Conservation (phyloP, 352 stramenopile genomes). For the Pythium dissimile region DNA sequence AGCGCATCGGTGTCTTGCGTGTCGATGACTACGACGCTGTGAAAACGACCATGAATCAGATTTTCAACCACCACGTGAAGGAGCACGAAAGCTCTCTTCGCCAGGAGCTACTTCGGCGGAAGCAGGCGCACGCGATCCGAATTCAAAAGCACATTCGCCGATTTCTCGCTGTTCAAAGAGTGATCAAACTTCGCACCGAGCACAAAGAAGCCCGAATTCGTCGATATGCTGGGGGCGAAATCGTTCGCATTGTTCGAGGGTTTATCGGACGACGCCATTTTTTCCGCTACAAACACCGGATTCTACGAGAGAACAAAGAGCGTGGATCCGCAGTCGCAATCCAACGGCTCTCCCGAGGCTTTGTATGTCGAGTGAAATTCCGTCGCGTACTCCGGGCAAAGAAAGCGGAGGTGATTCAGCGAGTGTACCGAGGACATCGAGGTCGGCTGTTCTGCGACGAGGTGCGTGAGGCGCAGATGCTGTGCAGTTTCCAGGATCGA, state of each 20-base stretch:
- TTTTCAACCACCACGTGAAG: slow-evolving; percentile 38
- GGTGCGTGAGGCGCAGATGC: slow-evolving; percentile 37
- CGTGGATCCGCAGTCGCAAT: slow-evolving; percentile 39
- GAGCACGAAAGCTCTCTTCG: slow-evolving; percentile 51
- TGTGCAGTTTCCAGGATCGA: slow-evolving; percentile 42
- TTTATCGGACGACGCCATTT: slow-evolving; percentile 59
- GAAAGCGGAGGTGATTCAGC: slow-evolving; percentile 53
- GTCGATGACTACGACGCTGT: slow-evolving; percentile 48
- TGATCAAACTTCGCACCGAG: slow-evolving; percentile 31
- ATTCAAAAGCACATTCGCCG: slow-evolving; percentile 63
- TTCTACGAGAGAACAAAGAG: slow-evolving; percentile 18
- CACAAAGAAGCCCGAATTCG: slow-evolving; percentile 41
- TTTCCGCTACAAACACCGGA: slow-evolving; percentile 17
- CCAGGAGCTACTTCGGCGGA: slow-evolving; percentile 42
- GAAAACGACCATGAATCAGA: slow-evolving; percentile 42
- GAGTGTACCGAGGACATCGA: slow-evolving; percentile 66
- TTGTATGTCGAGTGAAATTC: slow-evolving; percentile 50
- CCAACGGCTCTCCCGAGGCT: slow-evolving; percentile 70
- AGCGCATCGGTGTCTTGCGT: slow-evolving; percentile 33
- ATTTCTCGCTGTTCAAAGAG: slow-evolving; percentile 37
- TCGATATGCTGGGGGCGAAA: slow-evolving; percentile 48
- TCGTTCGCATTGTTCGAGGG: slow-evolving; percentile 60
- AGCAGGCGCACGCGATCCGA: slow-evolving; percentile 35
- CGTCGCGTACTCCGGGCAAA: slow-evolving; percentile 32
- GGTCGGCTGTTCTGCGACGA: slow-evolving; percentile 38